A percentile compares a stretch with the other conserved stretches of the same genome.
Evolutionary conservation across 306 rosid genomes (phyloP).

Genomic region (Boehmeria nivea): DNA sequence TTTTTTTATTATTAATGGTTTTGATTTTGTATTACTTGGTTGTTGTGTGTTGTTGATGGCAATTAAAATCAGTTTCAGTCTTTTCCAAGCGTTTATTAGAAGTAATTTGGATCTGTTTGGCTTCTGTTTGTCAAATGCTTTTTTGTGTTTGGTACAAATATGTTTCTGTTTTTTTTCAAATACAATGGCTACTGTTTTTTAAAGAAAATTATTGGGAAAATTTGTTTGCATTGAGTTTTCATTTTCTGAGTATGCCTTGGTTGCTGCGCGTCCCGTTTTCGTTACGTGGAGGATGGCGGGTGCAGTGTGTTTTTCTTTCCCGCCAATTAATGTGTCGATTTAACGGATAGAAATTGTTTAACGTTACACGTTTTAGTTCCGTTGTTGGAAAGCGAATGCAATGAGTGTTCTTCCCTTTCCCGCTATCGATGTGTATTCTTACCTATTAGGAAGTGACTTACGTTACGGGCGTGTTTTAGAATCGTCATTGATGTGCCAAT

Average conservation of each 20-base stretch:
- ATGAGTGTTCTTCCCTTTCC: neutral
- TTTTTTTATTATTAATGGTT: neutral
- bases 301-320: neutral
- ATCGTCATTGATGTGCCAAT: no score
- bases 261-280: no score
- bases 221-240: no score
- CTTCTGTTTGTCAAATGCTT: neutral
- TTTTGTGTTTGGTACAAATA: no score
- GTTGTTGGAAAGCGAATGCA: neutral
- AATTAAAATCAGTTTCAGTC: neutral
- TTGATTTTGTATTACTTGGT: neutral
- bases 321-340: neutral
- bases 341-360: neutral
- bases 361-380: neutral
- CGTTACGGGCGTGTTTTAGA: no score
- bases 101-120: neutral
- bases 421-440: neutral
- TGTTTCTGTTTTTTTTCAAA: no score
- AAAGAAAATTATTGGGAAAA: no score
- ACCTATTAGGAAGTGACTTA: no score
- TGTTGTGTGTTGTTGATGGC: neutral
- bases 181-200: no score
- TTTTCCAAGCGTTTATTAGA: no score
- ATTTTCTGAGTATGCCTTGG: no score
- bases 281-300: neutral